Evolutionary conservation across 2,329 filamentous ascomycete species (phyloP), one percentile per base, ranked within the genome.

Genomic region (Fusarium ramigenum): DNA sequence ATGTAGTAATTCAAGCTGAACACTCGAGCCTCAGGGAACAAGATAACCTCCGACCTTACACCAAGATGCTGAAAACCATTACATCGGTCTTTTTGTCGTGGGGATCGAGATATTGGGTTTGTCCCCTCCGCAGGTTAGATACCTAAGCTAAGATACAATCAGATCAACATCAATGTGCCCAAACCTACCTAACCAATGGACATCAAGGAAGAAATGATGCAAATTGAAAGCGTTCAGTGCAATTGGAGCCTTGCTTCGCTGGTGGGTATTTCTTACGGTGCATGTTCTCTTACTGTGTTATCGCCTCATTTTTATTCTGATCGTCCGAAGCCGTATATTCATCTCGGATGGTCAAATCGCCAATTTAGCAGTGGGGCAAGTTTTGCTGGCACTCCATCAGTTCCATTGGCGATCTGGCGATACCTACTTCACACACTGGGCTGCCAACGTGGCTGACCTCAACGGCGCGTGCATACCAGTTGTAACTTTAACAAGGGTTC

Each of bases 401-500:
- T 53, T 40, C 37, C 39, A 40, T 40, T 44, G 50, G 47, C 23
- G 70, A 74, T 72, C 47, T 23, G 30, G 47, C n/a, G 70, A 74
- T 72, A 69, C 36, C 36, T 37, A 36, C 36, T 43, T 52, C 43
- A 42, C 39, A 43, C 62, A 30, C 64, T 34, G 36, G n/a, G 34
- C 32, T 32, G 49, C 46, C 34, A 43, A 37, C 64, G 72, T 78
- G 72, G 76, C 75, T 76, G 66, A 36, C 62, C 63, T 66, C 39
- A 73, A 59, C 44, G 66, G 66, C 52, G 40, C n/a, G 28, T n/a
- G 7, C 28, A 28, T 28, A 28, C 28, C 28, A 21, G 42, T 52
- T 46, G n/a, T 56, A 21, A 25, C 36, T n/a, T 23, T 23, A 19
- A 36, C 21, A 62, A 67, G 36, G n/a, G 46, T 15, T 25, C 8